Evolutionary conservation across 257 asterid genomes (phyloP).

Genomic region (Galeopsis tetrahit): DNA sequence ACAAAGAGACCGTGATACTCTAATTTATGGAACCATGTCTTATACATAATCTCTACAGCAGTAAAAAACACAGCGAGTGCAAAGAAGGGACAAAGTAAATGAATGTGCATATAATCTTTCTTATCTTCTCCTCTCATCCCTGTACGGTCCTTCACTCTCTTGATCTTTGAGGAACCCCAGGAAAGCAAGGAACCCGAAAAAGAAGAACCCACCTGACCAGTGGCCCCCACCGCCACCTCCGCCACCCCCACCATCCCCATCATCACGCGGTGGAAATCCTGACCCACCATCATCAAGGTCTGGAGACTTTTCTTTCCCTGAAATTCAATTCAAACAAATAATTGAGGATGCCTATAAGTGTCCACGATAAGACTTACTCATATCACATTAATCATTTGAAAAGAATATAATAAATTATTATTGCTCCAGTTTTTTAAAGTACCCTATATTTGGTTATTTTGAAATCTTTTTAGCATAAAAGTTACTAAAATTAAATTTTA

Average conservation of each 20-base stretch:
- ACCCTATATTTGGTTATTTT: conserved; percentile 1
- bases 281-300: conserved; percentile 91
- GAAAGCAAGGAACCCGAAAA: conserved; percentile 77
- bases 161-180: conserved; percentile 71
- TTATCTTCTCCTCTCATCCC: conserved; percentile 50
- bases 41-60: not conserved
- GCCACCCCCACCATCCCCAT: conserved; percentile 83
- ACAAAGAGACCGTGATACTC: not conserved
- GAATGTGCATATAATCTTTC: not conserved
- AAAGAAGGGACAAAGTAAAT: not conserved
- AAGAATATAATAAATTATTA: not conserved
- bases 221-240: conserved; percentile 87
- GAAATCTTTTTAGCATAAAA: too few relatives aligned
- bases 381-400: not conserved
- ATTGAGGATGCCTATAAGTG: not conserved
- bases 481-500: not conserved
- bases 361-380: not conserved
- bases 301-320: conserved; percentile 89
- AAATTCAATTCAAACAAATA: conserved; percentile 11
- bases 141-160: conserved; percentile 64
- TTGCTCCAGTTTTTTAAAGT: not conserved
- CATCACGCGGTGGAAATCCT: conserved; percentile 90
- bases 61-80: not conserved
- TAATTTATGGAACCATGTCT: not conserved
- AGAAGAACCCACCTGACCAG: conserved; percentile 91